Base-by-base conservation (phyloP, 495 filamentous ascomycete genomes). In the Amniculicola lignicola region DNA sequence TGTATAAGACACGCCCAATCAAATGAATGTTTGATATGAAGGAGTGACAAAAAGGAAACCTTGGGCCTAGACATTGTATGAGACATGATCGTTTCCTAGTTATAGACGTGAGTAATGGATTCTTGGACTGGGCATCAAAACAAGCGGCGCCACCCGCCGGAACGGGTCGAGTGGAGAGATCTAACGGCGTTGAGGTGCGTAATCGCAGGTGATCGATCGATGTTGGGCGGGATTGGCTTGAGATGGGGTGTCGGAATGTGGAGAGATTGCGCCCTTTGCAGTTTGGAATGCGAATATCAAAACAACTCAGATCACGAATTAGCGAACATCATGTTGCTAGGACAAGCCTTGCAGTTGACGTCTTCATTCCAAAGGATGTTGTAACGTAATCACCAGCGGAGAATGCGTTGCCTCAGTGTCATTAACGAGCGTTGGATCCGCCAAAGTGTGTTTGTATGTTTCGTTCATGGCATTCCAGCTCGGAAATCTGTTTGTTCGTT, bases 31-130 rank as follows among this genome's bases (percentile, higher is more conserved):
- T 11, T 23, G n/a, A 23, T 19, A 14, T n/a, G 33, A 55, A 55
- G 21, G 52, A 47, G 52, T 40, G 52, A 55, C 33, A 21, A 33
- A 47, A 55, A 28, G 31, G 33, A 55, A 47, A 38, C 27, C 7
- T 33, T 9, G 6, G 39, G 24, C 40, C 27, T 33, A 36, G 42
- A 38, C 41, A 46, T 29, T 40, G 43, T 55, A 35, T 47, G 3
- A 40, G 52, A 47, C 33, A 55, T 19, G 18, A 48, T 16, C 9
- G 7, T 33, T 28, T 35, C 33, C 2, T 47, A 47, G 52, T 40
- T 55, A 55, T 55, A 55, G 29, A 28, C 23, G 21, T 35, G 3
- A 15, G 7, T 25, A 36, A 16, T 2, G 51, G 37, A 46, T 42
- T 52, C 23, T 46, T 46, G 9, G 37, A 9, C 6, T 18, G 24